Evolutionary conservation across 2,329 filamentous ascomycete species (phyloP).

Genomic region (Cordyceps cicadae): DNA sequence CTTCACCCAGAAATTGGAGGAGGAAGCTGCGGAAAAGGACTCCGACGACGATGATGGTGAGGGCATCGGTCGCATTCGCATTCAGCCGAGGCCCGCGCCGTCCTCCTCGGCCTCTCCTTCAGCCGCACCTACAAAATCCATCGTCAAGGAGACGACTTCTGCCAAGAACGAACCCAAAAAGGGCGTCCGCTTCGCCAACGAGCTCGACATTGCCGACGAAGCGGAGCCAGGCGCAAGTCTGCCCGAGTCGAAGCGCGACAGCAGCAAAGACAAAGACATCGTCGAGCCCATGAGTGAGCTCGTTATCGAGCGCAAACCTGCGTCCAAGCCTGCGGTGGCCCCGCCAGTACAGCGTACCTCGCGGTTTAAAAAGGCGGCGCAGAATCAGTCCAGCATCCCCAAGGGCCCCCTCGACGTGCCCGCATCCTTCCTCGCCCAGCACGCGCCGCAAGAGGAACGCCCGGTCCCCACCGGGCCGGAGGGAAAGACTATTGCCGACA

Average conservation of each 20-base stretch:
- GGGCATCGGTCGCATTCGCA: conserved; percentile 49
- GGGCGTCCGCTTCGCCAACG: conserved; percentile 71
- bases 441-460: conserved; percentile 24
- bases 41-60: conserved; percentile 35
- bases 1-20: conserved; percentile 44
- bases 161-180: conserved; percentile 41
- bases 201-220: conserved; percentile 58
- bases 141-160: conserved; percentile 23
- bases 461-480: conserved; percentile 40
- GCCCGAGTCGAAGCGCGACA: conserved; percentile 17
- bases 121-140: conserved; percentile 24
- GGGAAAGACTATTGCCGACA: conserved; percentile 50
- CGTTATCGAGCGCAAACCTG: conserved; percentile 37
- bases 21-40: conserved; percentile 34
- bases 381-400: conserved; percentile 18
- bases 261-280: conserved; percentile 25
- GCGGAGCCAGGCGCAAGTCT: conserved; percentile 15
- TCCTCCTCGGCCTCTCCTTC: conserved; percentile 14
- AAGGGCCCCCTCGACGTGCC: conserved; percentile 39
- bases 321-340: conserved; percentile 14
- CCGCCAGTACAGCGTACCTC: conserved; percentile 32
- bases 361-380: conserved; percentile 41
- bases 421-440: conserved; percentile 25
- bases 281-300: conserved; percentile 42
- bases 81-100: conserved; percentile 16